Conservation (phyloP, 164 flowering plant species). For the Pachysandra terminalis region DNA sequence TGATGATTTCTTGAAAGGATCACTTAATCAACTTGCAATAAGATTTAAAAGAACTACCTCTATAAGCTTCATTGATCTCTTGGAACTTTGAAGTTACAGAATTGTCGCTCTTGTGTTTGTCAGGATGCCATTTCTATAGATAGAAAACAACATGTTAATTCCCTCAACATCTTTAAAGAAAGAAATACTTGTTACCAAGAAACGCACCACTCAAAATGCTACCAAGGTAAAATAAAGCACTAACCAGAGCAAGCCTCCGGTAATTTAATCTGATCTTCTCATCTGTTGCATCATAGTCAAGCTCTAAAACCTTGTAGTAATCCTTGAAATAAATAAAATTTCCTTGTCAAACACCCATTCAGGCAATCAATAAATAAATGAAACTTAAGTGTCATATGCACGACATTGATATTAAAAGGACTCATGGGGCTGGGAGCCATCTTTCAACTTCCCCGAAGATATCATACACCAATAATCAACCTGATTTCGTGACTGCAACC, state of each 20-base stretch:
- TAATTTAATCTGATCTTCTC: conserved; percentile 68
- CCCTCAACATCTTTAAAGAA: not conserved
- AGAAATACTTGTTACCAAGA: not conserved
- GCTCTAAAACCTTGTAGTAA: conserved; percentile 77
- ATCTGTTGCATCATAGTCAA: conserved; percentile 84
- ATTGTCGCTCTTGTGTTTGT: conserved; percentile 70
- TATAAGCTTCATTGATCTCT: conserved; percentile 83
- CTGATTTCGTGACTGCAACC: too few relatives aligned
- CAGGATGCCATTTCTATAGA: conserved; percentile 89
- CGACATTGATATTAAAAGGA: not conserved
- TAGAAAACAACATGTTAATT: conserved; percentile 11
- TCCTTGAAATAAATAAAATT: conserved; percentile 38
- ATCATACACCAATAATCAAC: too few relatives aligned
- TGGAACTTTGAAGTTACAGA: conserved; percentile 70
- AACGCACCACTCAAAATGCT: conserved; percentile 2
- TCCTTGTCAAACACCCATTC: not conserved
- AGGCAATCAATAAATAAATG: not conserved
- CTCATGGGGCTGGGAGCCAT: not conserved
- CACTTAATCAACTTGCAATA: not conserved
- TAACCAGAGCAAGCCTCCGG: conserved; percentile 76
- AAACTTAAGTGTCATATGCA: not conserved
- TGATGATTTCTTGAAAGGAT: not conserved
- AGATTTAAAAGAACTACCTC: conserved; percentile 36
- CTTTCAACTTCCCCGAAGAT: too few relatives aligned
- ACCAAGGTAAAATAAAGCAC: conserved; percentile 18